Evolutionary conservation across 1,284 basidiomycete genomes (phyloP).

Genomic region (Ustilago xerochloae): DNA sequence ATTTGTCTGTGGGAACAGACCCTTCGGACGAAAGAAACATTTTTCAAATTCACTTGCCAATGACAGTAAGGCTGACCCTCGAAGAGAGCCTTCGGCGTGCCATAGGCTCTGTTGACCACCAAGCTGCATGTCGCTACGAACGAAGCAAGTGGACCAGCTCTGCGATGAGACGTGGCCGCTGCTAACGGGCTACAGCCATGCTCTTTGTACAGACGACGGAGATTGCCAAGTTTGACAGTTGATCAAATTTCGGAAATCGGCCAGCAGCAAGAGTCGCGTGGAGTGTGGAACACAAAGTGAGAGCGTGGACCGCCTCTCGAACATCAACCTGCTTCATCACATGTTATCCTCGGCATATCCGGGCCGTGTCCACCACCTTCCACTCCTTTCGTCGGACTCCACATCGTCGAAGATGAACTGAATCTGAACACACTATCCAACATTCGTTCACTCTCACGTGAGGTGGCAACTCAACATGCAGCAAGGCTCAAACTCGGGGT

Average conservation of each 20-base stretch:
- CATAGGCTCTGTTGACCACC: too few species aligned
- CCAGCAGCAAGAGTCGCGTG: slow-evolving; percentile 1
- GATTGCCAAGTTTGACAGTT: slow-evolving; percentile 19
- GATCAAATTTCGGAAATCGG: slow-evolving; percentile 19
- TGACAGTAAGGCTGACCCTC: too few species aligned
- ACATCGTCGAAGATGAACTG: background rate
- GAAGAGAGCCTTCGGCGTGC: too few species aligned
- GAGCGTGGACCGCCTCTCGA: background rate
- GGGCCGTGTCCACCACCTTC: background rate
- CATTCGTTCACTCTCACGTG: background rate
- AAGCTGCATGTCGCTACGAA: too few species aligned
- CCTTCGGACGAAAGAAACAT: too few species aligned
- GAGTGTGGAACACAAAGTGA: background rate
- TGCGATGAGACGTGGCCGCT: too few species aligned
- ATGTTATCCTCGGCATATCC: background rate
- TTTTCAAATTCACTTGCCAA: too few species aligned
- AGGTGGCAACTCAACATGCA: slow-evolving; percentile 15
- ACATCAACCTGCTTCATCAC: too few species aligned
- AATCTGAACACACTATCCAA: background rate
- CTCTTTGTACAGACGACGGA: background rate
- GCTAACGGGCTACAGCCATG: too few species aligned
- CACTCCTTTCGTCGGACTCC: background rate
- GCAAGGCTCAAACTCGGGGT: slow-evolving; percentile 8
- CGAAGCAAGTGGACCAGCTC: too few species aligned
- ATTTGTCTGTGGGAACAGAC: too few species aligned